These are phyloP conservation scores for Colletotrichum chrysophilum DNA, from an alignment of 2,329 filamentous ascomycete genomes.

Conservation along the genomic window DNA sequence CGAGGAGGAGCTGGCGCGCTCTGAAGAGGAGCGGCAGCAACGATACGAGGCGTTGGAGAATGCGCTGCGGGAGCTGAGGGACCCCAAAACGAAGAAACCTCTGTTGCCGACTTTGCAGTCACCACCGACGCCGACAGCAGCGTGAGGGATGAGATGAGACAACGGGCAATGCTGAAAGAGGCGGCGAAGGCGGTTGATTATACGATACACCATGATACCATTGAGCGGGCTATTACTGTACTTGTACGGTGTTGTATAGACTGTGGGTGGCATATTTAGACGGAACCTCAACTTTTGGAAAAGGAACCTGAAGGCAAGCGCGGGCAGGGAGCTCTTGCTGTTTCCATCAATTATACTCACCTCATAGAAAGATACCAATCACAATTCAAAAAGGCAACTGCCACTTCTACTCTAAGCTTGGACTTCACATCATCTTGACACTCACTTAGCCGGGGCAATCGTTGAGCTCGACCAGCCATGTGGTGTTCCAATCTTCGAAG, in stretches of 20 bases:
- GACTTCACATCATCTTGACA: neutral
- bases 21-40: slow-evolving; percentile 49
- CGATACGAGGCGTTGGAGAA: slow-evolving; percentile 60
- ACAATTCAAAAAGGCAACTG: neutral
- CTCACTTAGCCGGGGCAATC: neutral
- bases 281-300: slow-evolving; percentile 1
- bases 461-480: slow-evolving; percentile 24
- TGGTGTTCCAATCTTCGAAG: slow-evolving; percentile 45
- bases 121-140: slow-evolving; percentile 28
- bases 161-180: neutral
- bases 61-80: slow-evolving; percentile 54
- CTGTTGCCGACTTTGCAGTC: slow-evolving; percentile 46
- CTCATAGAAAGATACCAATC: slow-evolving; percentile 9
- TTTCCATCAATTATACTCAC: slow-evolving; percentile 1
- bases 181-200: neutral
- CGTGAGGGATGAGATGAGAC: neutral
- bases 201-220: slow-evolving; percentile 12
- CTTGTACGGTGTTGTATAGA: neutral
- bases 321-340: neutral
- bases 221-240: neutral
- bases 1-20: slow-evolving; percentile 52
- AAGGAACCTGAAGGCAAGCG: neutral
- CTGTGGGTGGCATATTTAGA: neutral
- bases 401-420: neutral
- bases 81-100: slow-evolving; percentile 63